Evolutionary conservation across 305 asterid species (phyloP), one percentile per base, ranked within the genome.

Genomic region (Coffea humblotiana): DNA sequence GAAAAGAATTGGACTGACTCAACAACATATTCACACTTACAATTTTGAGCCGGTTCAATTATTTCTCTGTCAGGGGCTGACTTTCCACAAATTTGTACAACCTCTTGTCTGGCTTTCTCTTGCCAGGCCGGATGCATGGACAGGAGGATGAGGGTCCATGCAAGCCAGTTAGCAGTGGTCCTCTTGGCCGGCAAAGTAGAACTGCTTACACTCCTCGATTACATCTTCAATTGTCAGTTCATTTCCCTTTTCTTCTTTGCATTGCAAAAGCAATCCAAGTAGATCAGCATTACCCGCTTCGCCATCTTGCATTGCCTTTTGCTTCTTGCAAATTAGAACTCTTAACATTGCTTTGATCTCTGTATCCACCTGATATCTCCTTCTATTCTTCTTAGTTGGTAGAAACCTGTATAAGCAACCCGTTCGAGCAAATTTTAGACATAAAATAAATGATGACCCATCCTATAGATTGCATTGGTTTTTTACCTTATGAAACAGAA

Each of bases 91-190:
- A 77, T 81, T 32, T 77, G 84, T 12, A 51, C 78, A 52, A 86
- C 88, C 47, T 84, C 91, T 72, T 84, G 79, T 71, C 88, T 79
- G 5, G 88, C 87, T 60, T 71, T 82, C 23, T 84, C 81, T 81
- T 88, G 89, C 89, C 91, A 88, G 60, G 83, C 71, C 23, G 85
- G 86, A 68, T 81, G 82, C 84, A 58, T 82, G 21, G 83, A 77
- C 49, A 85, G 13, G 14, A 87, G 70, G 32, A 86, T 72, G 61
- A 84, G 76, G 2, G 87, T 81, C 89, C 87, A 84, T 8, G 84
- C 77, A 32, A 86, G 86, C 86, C 82, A 82, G 3, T 71, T 70
- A 18, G 86, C 77, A 70, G 80, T 77, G 48, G 80, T 77, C 23
- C 23, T 77, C 87, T 82, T 86, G 85, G 49, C 88, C 88, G 58